Conservation (phyloP, 805 yeast genomes). For the Zygoascus bituminiphila region DNA sequence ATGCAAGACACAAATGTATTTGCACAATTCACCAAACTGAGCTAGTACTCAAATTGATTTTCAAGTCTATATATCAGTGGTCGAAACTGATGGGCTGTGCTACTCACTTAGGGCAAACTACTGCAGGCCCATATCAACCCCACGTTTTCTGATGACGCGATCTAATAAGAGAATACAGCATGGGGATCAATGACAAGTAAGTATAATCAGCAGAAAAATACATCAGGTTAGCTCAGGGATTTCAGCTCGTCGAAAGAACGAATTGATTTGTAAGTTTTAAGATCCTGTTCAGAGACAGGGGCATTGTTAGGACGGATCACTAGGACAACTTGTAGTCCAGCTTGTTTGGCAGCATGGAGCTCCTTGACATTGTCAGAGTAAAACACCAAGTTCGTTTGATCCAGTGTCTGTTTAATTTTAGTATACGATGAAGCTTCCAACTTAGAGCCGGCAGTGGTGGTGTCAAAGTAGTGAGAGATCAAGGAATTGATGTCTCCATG, state of each 20-base stretch:
- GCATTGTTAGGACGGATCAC: conserved; percentile 73
- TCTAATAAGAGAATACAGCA: too few relatives aligned
- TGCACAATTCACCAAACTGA: too few relatives aligned
- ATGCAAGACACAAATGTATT: too few relatives aligned
- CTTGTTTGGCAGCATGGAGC: conserved; percentile 61
- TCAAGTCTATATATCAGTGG: too few relatives aligned
- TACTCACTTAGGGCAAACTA: too few relatives aligned
- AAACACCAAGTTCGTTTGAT: conserved; percentile 43
- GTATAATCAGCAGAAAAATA: too few relatives aligned
- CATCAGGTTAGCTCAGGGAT: too few relatives aligned
- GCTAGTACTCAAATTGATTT: too few relatives aligned
- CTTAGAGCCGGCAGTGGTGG: conserved; percentile 75
- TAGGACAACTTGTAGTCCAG: conserved; percentile 51
- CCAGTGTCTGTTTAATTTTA: conserved; percentile 42
- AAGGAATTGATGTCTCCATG: conserved; percentile 42
- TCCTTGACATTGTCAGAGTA: conserved; percentile 76
- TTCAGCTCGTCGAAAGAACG: not conserved
- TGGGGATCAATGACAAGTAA: too few relatives aligned
- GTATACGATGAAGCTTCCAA: conserved; percentile 47
- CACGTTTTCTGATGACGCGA: too few relatives aligned
- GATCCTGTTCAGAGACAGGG: conserved; percentile 6
- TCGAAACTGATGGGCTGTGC: too few relatives aligned
- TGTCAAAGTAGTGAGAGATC: conserved; percentile 71
- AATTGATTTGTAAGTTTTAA: not conserved
- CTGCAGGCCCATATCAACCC: too few relatives aligned